A percentile compares a stretch with the other conserved stretches of the same genome.
phyloP scores from a whole-genome alignment of 306 rosid species.

The Cicer cuneatum region DNA sequence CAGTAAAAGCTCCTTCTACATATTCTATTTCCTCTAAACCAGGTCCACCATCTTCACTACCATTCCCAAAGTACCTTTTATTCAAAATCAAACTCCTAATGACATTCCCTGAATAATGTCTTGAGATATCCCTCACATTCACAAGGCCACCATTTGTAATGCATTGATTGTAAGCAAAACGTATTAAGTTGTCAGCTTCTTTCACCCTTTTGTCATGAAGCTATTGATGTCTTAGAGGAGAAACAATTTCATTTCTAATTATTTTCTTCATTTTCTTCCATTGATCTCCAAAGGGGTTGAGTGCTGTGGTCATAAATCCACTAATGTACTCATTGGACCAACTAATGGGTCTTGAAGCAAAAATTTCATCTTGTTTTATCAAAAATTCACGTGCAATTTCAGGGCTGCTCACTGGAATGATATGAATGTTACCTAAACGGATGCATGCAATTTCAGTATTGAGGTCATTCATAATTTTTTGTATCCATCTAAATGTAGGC shows the following conservation, averaged over 20 bases:
- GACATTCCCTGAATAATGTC: constrained; percentile 37
- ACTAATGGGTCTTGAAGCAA: constrained; percentile 1
- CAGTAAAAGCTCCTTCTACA: constrained; percentile 6
- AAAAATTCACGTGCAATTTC: constrained; percentile 1
- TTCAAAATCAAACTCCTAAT: constrained; percentile 41
- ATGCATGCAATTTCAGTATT: constrained; percentile 14
- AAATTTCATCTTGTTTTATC: not conserved
- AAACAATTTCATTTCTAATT: constrained; percentile 33
- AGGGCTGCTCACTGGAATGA: not conserved
- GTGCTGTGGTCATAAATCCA: constrained; percentile 28
- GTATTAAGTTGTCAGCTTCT: constrained; percentile 45
- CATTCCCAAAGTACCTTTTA: constrained; percentile 28
- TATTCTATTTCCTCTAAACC: too few relatives aligned
- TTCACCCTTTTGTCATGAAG: constrained; percentile 42
- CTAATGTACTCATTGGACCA: constrained; percentile 1
- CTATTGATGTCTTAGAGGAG: not conserved
- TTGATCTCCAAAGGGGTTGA: constrained; percentile 34
- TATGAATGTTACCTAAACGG: not conserved
- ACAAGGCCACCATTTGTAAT: not conserved
- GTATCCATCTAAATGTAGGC: constrained; percentile 9
- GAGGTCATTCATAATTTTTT: constrained; percentile 9
- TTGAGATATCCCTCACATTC: not conserved
- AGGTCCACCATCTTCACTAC: too few relatives aligned
- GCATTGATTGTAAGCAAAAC: constrained; percentile 17
- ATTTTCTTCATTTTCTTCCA: constrained; percentile 47